Conservation (phyloP, 441 rosid species). For the Caryocar brasiliense region DNA sequence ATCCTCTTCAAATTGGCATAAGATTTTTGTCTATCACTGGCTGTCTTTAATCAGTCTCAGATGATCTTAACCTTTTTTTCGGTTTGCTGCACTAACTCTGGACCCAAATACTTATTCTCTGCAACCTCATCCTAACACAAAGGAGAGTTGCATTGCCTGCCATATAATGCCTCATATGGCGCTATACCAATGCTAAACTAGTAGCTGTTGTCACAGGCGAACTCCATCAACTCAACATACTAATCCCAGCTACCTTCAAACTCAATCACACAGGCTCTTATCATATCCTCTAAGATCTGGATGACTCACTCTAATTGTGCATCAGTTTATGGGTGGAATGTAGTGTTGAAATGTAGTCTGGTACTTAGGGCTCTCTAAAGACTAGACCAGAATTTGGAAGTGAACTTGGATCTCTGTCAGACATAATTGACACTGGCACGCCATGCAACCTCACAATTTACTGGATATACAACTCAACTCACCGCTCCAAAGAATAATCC, state of each 20-base stretch:
- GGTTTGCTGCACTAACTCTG: no score
- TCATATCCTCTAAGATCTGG: neutral
- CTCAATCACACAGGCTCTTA: neutral
- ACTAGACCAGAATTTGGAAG: neutral
- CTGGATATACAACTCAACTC: no score
- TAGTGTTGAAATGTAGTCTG: neutral
- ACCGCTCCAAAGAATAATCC: no score
- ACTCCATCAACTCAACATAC: neutral
- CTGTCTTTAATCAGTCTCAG: neutral
- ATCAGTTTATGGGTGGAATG: neutral
- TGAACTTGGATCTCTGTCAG: neutral
- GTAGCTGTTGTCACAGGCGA: neutral
- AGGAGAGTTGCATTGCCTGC: neutral
- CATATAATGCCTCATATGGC: slow-evolving; percentile 1
- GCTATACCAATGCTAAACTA: neutral
- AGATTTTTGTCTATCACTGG: neutral
- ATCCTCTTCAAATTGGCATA: neutral
- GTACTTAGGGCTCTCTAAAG: neutral
- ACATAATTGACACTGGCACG: neutral
- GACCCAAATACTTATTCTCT: neutral
- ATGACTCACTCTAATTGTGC: neutral
- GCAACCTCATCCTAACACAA: neutral
- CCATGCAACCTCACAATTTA: slow-evolving; percentile 1
- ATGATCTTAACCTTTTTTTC: neutral
- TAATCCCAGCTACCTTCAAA: neutral